phyloP scores from a whole-genome alignment of 805 yeast genomes.

The Cyberlindnera saturnus region DNA sequence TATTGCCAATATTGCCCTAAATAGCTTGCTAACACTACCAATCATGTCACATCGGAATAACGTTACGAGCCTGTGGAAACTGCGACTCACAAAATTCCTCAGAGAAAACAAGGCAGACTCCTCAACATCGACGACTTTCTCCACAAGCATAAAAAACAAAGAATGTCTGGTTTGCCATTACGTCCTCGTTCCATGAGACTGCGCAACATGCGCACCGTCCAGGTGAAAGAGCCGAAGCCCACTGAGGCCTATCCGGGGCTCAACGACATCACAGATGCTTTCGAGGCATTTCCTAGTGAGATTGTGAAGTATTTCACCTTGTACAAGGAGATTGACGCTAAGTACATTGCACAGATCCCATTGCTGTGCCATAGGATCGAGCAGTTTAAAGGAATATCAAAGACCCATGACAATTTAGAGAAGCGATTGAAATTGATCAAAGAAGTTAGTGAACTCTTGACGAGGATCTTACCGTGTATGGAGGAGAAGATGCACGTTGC shows the following conservation, averaged over 20 bases:
- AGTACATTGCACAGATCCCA: conserved; percentile 74
- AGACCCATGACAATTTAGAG: conserved; percentile 7
- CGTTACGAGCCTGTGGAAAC: no score
- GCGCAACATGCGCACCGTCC: conserved; percentile 8
- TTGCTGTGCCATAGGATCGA: conserved; percentile 50
- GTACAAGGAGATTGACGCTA: conserved; percentile 91
- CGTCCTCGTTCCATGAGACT: conserved; percentile 32
- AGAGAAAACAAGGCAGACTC: no score
- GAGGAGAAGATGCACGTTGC: conserved; percentile 98
- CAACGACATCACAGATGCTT: conserved; percentile 85
- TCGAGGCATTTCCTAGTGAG: conserved; percentile 85
- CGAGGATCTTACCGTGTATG: conserved; percentile 81
- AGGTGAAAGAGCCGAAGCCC: conserved; percentile 15
- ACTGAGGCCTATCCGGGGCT: conserved; percentile 69
- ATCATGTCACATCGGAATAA: no score
- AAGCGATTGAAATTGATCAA: conserved; percentile 24
- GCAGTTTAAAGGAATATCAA: conserved; percentile 35
- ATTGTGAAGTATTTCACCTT: conserved; percentile 79
- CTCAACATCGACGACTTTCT: no score
- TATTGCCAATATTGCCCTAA: no score
- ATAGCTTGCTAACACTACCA: no score
- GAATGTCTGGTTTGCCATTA: conserved; percentile 21
- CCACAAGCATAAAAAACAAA: background rate
- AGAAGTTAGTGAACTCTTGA: conserved; percentile 36
- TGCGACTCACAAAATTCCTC: no score